These are phyloP conservation scores for Aspergillus ostianus DNA, from an alignment of 495 filamentous ascomycete genomes.

Conservation along the genomic window DNA sequence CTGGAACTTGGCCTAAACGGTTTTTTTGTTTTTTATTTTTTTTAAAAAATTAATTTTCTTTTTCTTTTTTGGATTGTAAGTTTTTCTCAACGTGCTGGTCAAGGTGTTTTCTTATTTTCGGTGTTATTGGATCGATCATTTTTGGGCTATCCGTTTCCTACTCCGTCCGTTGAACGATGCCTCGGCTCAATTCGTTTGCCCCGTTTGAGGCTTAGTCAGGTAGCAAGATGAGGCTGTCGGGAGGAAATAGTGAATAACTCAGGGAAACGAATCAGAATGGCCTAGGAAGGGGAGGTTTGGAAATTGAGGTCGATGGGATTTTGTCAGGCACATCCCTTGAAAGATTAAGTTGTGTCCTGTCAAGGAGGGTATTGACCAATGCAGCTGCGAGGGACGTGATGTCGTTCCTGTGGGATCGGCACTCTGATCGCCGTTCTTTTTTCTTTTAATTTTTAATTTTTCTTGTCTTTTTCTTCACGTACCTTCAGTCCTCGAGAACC, in stretches of 20 bases:
- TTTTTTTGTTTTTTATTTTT: no score
- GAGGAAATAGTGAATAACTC: neutral
- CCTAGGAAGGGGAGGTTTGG: no score
- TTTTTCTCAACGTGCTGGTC: constrained; percentile 1
- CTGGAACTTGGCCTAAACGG: neutral
- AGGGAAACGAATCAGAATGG: neutral
- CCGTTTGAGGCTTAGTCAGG: neutral
- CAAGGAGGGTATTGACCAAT: neutral
- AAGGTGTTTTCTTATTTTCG: neutral
- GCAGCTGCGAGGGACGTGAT: neutral
- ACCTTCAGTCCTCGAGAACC: neutral
- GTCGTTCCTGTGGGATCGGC: neutral
- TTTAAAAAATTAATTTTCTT: no score
- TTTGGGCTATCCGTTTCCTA: neutral
- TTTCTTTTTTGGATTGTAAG: neutral
- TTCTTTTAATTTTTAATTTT: neutral
- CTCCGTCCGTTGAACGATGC: neutral
- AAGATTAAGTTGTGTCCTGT: neutral
- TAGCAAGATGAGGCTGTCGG: neutral
- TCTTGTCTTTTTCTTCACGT: neutral
- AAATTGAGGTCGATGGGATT: neutral
- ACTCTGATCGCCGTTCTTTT: constrained; percentile 1
- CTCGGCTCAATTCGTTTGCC: neutral
- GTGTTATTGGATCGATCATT: neutral
- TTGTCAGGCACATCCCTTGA: neutral